Percentiles rank a stretch among this genome's conserved stretches.
These are phyloP conservation scores for Vaccinium myrtillus DNA, from an alignment of 148 eudicot genomes.

Conservation along the genomic window DNA sequence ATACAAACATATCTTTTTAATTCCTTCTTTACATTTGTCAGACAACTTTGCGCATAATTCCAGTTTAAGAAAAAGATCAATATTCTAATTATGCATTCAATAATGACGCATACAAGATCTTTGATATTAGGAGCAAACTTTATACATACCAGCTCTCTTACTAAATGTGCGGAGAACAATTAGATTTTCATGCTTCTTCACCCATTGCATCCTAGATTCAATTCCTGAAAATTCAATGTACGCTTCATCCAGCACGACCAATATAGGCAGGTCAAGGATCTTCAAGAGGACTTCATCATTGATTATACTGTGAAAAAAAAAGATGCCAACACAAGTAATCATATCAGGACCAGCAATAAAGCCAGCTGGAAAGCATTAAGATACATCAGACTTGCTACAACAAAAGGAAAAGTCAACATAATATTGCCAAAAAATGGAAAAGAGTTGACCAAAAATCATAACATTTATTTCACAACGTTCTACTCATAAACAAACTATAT, in stretches of 20 bases:
- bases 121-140: not conserved
- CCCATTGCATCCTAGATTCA: conserved; percentile 91
- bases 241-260: conserved; percentile 95
- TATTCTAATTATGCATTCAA: not conserved
- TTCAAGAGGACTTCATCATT: conserved; percentile 65
- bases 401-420: not conserved
- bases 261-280: conserved; percentile 73
- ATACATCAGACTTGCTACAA: not conserved
- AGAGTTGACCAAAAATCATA: not conserved
- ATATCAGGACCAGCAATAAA: conserved; percentile 10
- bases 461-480: not conserved
- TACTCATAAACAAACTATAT: not conserved
- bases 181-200: conserved; percentile 84
- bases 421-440: not conserved
- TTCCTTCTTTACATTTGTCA: not conserved
- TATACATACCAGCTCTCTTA: conserved; percentile 82
- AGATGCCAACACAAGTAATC: not conserved
- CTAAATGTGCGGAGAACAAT: conserved; percentile 95
- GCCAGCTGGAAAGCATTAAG: not conserved
- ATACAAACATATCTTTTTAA: not conserved
- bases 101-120: not conserved
- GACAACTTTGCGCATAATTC: not conserved
- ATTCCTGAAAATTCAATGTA: conserved; percentile 85
- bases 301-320: conserved; percentile 60
- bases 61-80: not conserved